Evolutionary conservation across 768 basidiomycete genomes (phyloP).

Genomic region (Suillus cothurnatus): DNA sequence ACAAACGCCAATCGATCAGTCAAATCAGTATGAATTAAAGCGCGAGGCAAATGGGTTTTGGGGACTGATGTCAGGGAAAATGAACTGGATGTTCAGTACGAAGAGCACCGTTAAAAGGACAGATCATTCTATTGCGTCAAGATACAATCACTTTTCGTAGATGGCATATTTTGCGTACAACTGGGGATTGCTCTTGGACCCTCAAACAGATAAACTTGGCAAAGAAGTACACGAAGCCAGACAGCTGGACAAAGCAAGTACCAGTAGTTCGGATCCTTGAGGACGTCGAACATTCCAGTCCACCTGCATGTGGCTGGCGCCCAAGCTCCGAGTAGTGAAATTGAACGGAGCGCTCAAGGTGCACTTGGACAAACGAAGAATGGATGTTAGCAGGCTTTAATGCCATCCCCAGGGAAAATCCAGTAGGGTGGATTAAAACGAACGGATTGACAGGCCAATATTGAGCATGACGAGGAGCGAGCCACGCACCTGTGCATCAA

Average conservation of each 20-base stretch:
- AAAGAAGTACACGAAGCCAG: neutral
- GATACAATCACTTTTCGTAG: neutral
- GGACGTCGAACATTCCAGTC: neutral
- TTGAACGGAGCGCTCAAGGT: neutral
- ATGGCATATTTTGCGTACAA: neutral
- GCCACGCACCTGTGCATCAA: neutral
- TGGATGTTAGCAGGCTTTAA: neutral
- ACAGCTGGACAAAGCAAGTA: neutral
- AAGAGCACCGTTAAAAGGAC: neutral
- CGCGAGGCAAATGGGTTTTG: neutral
- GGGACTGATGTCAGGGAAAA: neutral
- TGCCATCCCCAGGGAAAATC: neutral
- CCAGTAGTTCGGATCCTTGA: neutral
- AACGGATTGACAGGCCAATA: neutral
- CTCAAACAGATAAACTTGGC: neutral
- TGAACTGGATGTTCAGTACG: neutral
- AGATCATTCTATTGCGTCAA: neutral
- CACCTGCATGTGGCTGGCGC: neutral
- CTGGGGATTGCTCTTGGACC: neutral
- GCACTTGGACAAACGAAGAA: neutral
- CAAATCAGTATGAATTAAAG: neutral
- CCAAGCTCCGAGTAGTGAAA: neutral
- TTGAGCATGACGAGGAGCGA: neutral
- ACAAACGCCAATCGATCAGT: conserved; percentile 41
- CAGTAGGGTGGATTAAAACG: neutral